Evolutionary conservation across 2,329 filamentous ascomycete species (phyloP), one percentile per base, ranked within the genome.

Genomic region (Helotiales sp.): DNA sequence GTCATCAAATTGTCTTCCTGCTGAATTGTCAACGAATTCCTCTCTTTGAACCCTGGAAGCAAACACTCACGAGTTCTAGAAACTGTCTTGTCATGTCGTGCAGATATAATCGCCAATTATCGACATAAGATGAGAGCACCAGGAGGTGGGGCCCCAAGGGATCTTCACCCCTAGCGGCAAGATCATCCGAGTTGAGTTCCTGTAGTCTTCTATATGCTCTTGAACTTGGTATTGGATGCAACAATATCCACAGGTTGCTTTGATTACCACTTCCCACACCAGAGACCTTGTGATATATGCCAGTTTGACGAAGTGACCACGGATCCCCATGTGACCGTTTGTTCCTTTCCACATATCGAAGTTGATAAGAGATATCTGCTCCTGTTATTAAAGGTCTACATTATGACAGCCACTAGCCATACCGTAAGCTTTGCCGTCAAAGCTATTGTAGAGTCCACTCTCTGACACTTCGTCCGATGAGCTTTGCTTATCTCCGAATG

Each of bases 81-180:
- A 36, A 55, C 25, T 55, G 22, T 38, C 53, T 42, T 19, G 44
- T 49, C 33, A 55, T 55, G 22, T 55, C 53, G 40, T 44, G 40
- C 19, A 44, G 40, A 29, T 69, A 71, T 4, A 63, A 62, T 34
- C 71, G 65, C 70, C 71, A 73, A 22, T 65, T 63, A 12, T 64
- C 63, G 12, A 70, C 59, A 46, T 69, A 72, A 1, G 66, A 67
- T 1, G 69, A 64, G 10, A 72, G 67, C 0, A 71, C 42, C 1
- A 70, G 55, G 22, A 62, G 63, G 38, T 72, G 70, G 4, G 70
- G 63, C 63, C 40, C 7, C 19, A 44, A 27, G 15, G 40, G 17
- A 25, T 44, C 40, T 3, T 12, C 40, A 5, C n/a, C 40, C 9
- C 9, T 19, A 24, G 7, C 40, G 19, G 31, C 30, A 6, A 31